Percentiles rank a stretch among this genome's conserved stretches.
Conservation (phyloP, 2,329 filamentous ascomycete species). For the Exophiala viscosa region DNA sequence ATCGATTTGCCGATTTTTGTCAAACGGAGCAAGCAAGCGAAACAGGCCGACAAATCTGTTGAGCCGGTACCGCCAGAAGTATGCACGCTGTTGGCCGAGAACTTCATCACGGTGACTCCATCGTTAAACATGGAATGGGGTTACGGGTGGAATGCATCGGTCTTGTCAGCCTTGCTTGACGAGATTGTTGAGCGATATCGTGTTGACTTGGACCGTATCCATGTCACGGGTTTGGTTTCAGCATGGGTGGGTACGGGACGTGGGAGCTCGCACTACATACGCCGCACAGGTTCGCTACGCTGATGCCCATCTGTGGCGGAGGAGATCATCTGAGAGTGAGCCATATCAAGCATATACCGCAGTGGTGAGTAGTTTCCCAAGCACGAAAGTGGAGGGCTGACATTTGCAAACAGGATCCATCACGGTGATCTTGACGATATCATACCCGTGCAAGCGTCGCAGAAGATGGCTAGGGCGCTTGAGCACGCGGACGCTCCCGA, state of each 20-base stretch:
- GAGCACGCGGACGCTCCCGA: constrained; percentile 7
- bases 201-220: constrained; percentile 17
- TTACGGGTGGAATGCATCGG: constrained; percentile 20
- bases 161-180: constrained; percentile 18
- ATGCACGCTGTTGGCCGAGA: constrained; percentile 15
- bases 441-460: constrained; percentile 13
- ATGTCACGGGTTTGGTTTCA: constrained; percentile 22
- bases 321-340: constrained; percentile 10
- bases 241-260: constrained; percentile 21
- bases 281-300: constrained; percentile 17
- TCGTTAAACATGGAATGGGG: constrained; percentile 19
- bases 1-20: constrained; percentile 12
- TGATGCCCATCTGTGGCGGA: constrained; percentile 20
- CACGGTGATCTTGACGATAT: constrained; percentile 20
- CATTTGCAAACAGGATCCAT: background rate
- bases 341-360: constrained; percentile 19
- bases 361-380: constrained; percentile 13
- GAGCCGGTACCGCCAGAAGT: constrained; percentile 13
- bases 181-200: constrained; percentile 20
- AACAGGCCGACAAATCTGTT: constrained; percentile 13
- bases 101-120: constrained; percentile 21
- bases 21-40: constrained; percentile 7
- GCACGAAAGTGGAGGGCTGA: too few species aligned
- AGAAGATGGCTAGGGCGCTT: constrained; percentile 17
- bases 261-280: constrained; percentile 19